These are phyloP conservation scores for Auxenochlorella pyrenoidosa DNA, from an alignment of 139 green algal species.

Conservation along the genomic window DNA sequence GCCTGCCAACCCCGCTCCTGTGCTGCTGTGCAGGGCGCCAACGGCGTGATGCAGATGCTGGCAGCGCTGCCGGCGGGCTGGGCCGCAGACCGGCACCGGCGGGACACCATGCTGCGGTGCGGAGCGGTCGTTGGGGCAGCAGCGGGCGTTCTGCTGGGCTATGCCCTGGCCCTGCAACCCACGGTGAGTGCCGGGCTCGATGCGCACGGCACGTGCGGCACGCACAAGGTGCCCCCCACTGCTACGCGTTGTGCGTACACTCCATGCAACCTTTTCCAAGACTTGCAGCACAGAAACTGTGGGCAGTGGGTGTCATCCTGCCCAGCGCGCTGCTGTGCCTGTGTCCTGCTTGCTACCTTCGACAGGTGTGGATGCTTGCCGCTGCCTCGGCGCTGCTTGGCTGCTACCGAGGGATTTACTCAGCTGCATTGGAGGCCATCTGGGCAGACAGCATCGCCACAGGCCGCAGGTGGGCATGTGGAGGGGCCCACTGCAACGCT, in stretches of 20 bases:
- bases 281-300: too few relatives aligned
- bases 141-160: slow-evolving; percentile 4
- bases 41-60: slow-evolving; percentile 53
- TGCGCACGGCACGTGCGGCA: too few relatives aligned
- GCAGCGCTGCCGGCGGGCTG: slow-evolving; percentile 49
- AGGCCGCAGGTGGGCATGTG: slow-evolving; percentile 26
- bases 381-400: slow-evolving; percentile 37
- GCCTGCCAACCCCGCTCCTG: neutral
- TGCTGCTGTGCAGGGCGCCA: slow-evolving; percentile 42
- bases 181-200: too few relatives aligned
- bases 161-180: neutral
- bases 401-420: slow-evolving; percentile 17
- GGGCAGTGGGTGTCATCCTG: too few relatives aligned
- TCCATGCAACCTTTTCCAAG: too few relatives aligned
- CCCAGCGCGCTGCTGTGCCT: too few relatives aligned
- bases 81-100: slow-evolving; percentile 41
- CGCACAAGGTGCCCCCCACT: too few relatives aligned
- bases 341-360: too few relatives aligned
- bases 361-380: neutral
- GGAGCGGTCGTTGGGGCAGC: slow-evolving; percentile 37
- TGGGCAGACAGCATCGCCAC: slow-evolving; percentile 49
- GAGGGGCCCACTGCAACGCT: too few relatives aligned
- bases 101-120: slow-evolving; percentile 44
- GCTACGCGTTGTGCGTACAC: too few relatives aligned
- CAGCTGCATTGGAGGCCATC: slow-evolving; percentile 18